Percentiles rank a stretch among this genome's conserved stretches.
phyloP scores from a whole-genome alignment of 768 basidiomycete genomes.

The Leccinum subgranulosum region DNA sequence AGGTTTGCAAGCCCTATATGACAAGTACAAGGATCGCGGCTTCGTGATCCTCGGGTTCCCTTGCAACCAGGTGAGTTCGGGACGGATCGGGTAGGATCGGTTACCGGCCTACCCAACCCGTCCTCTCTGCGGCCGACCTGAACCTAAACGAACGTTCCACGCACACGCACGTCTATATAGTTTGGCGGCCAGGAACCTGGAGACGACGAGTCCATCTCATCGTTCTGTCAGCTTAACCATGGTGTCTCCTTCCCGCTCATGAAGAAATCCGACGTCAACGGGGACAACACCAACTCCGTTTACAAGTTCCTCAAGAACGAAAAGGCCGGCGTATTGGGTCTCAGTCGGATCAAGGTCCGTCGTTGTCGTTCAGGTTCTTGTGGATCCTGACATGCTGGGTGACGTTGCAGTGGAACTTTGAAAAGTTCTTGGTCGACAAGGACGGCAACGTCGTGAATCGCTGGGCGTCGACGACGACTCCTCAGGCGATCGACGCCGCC shows the following conservation, averaged over 20 bases:
- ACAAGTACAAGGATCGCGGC: conserved; percentile 75
- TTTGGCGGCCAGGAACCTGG: conserved; percentile 86
- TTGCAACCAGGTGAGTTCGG: conserved; percentile 71
- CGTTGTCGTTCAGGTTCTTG: not conserved
- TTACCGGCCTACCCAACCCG: too few species aligned
- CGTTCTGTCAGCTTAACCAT: conserved; percentile 79
- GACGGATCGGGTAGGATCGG: not conserved
- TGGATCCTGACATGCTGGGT: not conserved
- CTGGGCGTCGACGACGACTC: conserved; percentile 76
- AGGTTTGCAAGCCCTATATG: conserved; percentile 78
- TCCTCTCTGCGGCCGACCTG: too few species aligned
- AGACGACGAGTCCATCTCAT: conserved; percentile 68
- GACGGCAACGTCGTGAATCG: conserved; percentile 71
- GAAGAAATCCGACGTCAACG: conserved; percentile 94
- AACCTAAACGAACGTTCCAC: not conserved
- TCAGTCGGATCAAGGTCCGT: conserved; percentile 71
- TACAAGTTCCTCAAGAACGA: conserved; percentile 82
- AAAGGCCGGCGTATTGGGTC: conserved; percentile 69
- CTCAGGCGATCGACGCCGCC: conserved; percentile 57
- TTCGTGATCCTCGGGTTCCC: conserved; percentile 88
- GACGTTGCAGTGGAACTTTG: conserved; percentile 76
- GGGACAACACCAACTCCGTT: conserved; percentile 76
- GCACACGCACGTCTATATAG: conserved; percentile 33
- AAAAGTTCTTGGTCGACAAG: conserved; percentile 82
- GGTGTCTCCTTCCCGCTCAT: conserved; percentile 89